Conservation (phyloP, 306 rosid species). For the Malus orientalis region DNA sequence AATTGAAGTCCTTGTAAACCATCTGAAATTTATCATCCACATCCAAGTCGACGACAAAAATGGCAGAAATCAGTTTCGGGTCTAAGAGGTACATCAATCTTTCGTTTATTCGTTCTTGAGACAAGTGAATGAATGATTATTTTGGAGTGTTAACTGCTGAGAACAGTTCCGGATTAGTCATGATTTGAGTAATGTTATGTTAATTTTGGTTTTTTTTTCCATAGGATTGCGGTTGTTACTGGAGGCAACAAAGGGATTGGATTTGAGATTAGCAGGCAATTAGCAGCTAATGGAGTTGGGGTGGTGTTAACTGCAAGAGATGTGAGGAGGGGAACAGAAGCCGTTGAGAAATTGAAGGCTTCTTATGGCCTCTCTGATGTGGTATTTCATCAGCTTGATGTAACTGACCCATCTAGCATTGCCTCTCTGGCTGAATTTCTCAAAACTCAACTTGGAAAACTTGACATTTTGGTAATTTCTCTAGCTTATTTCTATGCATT, state of each 20-base stretch:
- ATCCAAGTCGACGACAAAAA: not conserved
- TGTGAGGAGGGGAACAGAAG: constrained; percentile 4
- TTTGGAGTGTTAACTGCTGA: no score
- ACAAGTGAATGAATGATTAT: no score
- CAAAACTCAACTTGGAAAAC: not conserved
- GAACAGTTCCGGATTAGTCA: no score
- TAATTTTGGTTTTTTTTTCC: not conserved
- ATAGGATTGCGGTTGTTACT: constrained; percentile 11
- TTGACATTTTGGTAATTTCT: not conserved
- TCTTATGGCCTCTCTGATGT: not conserved
- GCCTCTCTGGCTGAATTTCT: constrained; percentile 1
- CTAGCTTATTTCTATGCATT: no score
- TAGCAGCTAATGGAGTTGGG: constrained; percentile 5
- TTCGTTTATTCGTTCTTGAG: no score
- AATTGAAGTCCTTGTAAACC: not conserved
- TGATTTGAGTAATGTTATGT: not conserved
- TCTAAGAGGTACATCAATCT: not conserved
- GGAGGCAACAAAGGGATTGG: constrained; percentile 22
- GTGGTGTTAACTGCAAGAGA: constrained; percentile 12
- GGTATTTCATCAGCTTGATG: not conserved
- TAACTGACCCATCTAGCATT: not conserved
- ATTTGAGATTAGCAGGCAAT: constrained; percentile 6
- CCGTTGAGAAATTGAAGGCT: not conserved
- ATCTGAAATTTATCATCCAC: not conserved
- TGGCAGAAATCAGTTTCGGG: not conserved